Conservation (phyloP, 768 basidiomycete genomes). For the Calocera cornea region DNA sequence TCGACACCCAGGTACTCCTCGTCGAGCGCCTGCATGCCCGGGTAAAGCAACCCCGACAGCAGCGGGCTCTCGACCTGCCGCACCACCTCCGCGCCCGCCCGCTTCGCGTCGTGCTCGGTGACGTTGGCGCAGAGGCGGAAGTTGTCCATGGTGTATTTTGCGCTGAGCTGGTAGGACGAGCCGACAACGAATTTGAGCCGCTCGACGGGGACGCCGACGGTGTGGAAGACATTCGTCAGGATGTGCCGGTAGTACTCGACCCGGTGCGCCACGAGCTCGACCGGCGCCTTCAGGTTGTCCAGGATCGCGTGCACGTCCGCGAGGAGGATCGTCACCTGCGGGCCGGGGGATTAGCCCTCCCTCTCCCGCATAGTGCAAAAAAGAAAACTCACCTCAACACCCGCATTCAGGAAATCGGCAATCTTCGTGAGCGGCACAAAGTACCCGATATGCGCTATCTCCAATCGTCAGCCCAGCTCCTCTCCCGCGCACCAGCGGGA, state of each 20-base stretch:
- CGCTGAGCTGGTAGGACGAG: constrained; percentile 81
- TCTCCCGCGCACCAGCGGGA: not conserved
- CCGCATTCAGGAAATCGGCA: constrained; percentile 86
- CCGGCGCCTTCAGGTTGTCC: constrained; percentile 90
- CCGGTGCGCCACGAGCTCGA: constrained; percentile 77
- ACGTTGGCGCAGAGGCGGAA: constrained; percentile 86
- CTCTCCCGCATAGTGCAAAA: constrained; percentile 13
- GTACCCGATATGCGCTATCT: constrained; percentile 87
- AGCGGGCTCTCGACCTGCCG: constrained; percentile 91
- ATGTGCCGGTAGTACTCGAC: constrained; percentile 82
- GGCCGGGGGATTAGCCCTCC: not conserved
- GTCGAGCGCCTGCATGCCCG: constrained; percentile 90
- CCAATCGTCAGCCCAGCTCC: not conserved
- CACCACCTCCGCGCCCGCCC: constrained; percentile 96
- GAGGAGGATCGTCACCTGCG: constrained; percentile 60
- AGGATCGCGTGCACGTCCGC: constrained; percentile 97
- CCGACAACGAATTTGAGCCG: constrained; percentile 76
- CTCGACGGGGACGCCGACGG: constrained; percentile 80
- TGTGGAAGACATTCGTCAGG: constrained; percentile 68
- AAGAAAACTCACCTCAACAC: constrained; percentile 50
- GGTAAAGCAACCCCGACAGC: constrained; percentile 86
- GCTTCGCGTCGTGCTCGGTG: constrained; percentile 91
- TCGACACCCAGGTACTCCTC: constrained; percentile 93
- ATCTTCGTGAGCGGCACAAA: constrained; percentile 92
- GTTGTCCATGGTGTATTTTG: constrained; percentile 89